A percentile compares a stretch with the other conserved stretches of the same genome.
Evolutionary conservation across 441 rosid genomes (phyloP).

Genomic region (Brassica hybrid): DNA sequence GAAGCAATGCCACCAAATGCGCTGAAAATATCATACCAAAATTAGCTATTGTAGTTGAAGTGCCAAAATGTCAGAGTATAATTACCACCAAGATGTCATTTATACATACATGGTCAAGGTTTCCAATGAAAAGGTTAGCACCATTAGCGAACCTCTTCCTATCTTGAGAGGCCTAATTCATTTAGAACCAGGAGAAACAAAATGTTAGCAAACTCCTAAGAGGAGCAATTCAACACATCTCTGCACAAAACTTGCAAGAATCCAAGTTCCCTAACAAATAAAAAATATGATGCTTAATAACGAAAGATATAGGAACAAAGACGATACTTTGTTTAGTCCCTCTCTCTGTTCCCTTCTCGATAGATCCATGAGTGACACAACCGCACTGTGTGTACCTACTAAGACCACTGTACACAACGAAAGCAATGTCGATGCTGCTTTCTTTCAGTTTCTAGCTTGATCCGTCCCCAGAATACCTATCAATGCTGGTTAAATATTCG

Average conservation of each 20-base stretch:
- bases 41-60: background rate
- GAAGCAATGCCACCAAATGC: background rate
- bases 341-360: conserved; percentile 35
- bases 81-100: background rate
- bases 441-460: conserved; percentile 73
- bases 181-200: background rate
- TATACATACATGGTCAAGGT: background rate
- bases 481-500: conserved; percentile 79
- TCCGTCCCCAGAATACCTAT: conserved; percentile 76
- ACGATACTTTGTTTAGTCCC: conserved; percentile 4
- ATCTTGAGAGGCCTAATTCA: background rate
- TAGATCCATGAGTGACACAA: conserved; percentile 32
- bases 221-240: background rate
- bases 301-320: no score
- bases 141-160: background rate
- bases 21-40: background rate
- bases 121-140: background rate
- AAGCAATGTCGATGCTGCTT: no score
- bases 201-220: background rate
- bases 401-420: conserved; percentile 3
- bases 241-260: background rate
- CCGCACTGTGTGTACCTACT: conserved; percentile 38
- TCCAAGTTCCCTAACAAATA: no score
- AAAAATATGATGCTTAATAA: no score
- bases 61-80: background rate